Evolutionary conservation across 345 rosid genomes (phyloP).

Genomic region (Sonneratia alba): DNA sequence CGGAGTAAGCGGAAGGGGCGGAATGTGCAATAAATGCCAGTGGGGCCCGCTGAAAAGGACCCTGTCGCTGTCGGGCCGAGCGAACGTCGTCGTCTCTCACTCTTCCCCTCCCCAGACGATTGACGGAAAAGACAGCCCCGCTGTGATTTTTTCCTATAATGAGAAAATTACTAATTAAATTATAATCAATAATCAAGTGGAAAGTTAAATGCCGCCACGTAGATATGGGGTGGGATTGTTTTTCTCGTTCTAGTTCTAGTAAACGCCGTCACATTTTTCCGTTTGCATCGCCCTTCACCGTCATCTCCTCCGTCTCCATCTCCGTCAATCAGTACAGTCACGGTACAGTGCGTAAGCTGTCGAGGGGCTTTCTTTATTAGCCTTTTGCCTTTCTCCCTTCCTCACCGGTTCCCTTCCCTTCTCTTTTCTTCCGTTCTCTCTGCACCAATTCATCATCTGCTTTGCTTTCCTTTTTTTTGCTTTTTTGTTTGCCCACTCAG

Average conservation of each 20-base stretch:
- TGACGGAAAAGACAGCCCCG: neutral
- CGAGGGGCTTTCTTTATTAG: neutral
- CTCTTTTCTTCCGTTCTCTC: too few species aligned
- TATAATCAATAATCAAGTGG: too few species aligned
- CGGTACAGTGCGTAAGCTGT: neutral
- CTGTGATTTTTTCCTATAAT: too few species aligned
- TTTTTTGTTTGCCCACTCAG: too few species aligned
- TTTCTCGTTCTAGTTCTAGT: too few species aligned
- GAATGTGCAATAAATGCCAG: neutral
- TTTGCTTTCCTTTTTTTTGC: too few species aligned
- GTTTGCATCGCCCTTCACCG: constrained; percentile 7
- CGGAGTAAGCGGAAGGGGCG: too few species aligned
- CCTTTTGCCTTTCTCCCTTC: neutral
- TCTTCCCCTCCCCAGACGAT: neutral
- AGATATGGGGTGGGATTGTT: too few species aligned
- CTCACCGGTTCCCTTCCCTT: neutral
- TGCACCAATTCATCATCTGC: too few species aligned
- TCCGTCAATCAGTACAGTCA: neutral
- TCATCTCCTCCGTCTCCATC: neutral
- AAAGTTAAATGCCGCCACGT: too few species aligned
- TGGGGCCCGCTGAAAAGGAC: neutral
- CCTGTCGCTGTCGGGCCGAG: constrained; percentile 16
- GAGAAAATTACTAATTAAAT: too few species aligned
- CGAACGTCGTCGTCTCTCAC: too few species aligned
- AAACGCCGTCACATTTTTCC: constrained; percentile 10